Evolutionary conservation across 345 rosid genomes (phyloP), one percentile per base, ranked within the genome.

Genomic region (Arabis hirsuta): DNA sequence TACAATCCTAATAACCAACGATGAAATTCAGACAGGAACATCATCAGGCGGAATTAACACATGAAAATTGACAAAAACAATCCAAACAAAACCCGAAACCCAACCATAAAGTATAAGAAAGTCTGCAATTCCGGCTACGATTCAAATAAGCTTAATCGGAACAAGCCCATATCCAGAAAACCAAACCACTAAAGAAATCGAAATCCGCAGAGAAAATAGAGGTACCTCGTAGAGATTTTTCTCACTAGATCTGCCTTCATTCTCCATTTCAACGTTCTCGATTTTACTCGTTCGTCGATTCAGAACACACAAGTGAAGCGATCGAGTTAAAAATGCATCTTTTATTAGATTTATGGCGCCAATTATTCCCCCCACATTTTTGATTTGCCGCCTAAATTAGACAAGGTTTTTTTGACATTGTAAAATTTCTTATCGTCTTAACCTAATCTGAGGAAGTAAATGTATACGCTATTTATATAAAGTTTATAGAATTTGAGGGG

Each of bases 171-270:
- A 9, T 11, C 41, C 20, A 45, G 11, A 73, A 6, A 31, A 27
- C 42, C 22, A 50, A 41, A 39, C 9, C 58, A 43, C 70, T 51
- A 22, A 0, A 24, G 24, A 9, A 27, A 60, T 39, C 74, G 12
- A n/a, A 9, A 41, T 50, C 41, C 14, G 6, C 36, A 62, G 27
- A 58, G 41, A 72, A 20, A 8, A 8, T 32, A 53, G 11, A 38
- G 32, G n/a, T 32, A 74, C 78, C 73, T 67, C 69, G 50, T 74
- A 74, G 0, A 74, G 73, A 22, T 0, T 60, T 44, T 51, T 67
- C 62, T 74, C 56, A 12, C 22, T 42, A 2, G 61, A 50, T 22
- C 41, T 50, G 2, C 29, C 78, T 10, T n/a, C 73, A 4, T 60
- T 60, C 31, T 67, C 69, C 78, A 74, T 74, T 38, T 14, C 68